Percentiles rank a stretch among this genome's conserved stretches.
These are phyloP conservation scores for Voacanga thouarsii DNA, from an alignment of 257 asterid genomes.

Conservation along the genomic window DNA sequence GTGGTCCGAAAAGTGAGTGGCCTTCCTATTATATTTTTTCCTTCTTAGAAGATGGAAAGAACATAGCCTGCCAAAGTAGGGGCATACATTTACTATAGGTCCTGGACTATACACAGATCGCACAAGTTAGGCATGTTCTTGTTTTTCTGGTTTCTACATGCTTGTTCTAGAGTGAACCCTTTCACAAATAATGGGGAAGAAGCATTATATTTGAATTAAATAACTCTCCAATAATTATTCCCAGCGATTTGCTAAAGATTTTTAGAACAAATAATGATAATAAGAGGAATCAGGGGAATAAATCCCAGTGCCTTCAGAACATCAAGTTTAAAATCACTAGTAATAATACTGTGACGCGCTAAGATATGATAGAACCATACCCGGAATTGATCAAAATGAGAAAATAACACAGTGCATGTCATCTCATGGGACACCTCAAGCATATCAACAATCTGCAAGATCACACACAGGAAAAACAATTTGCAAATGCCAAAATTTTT, in stretches of 20 bases:
- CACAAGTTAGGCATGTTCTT: not conserved
- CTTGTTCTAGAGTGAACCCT: not conserved
- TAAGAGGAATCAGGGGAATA: not conserved
- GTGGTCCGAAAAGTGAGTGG: not conserved
- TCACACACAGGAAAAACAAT: not conserved
- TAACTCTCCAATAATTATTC: not conserved
- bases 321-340: not conserved
- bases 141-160: not conserved
- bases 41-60: not conserved
- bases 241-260: not conserved
- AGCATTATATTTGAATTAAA: not conserved
- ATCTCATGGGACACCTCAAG: conserved; percentile 67
- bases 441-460: conserved; percentile 73
- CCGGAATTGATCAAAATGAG: conserved; percentile 78
- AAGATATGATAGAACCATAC: conserved; percentile 36
- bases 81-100: not conserved
- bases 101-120: no score
- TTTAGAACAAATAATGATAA: not conserved
- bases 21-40: not conserved
- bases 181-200: not conserved
- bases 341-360: not conserved
- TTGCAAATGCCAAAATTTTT: not conserved
- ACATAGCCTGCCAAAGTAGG: not conserved
- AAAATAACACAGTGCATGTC: conserved; percentile 79
- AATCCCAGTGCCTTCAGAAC: not conserved